Evolutionary conservation across 768 basidiomycete species (phyloP), one percentile per base, ranked within the genome.

Genomic region (Dioszegia hungarica): DNA sequence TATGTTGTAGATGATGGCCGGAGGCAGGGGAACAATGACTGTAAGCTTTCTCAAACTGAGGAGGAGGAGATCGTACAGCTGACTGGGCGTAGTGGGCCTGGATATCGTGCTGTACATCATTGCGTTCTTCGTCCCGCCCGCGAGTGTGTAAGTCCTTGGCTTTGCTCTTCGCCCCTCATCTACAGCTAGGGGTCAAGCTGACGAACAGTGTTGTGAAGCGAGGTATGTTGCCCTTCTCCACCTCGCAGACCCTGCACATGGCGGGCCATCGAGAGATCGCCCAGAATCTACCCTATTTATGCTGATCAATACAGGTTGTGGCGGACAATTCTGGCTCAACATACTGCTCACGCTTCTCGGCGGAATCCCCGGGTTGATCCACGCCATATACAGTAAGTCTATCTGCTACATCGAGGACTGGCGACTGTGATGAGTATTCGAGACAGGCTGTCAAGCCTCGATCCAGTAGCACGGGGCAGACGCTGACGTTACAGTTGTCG

Each of bases 271-370:
- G n/a, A n/a, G n/a, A n/a, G n/a, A n/a, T n/a, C n/a, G n/a, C n/a
- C n/a, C n/a, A n/a, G n/a, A n/a, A n/a, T n/a, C n/a, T n/a, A n/a
- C n/a, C n/a, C n/a, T n/a, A 39, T 17, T 17, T 15, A 20, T 25
- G 41, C 41, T 43, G 41, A 43, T 11, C 22, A 8, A 6, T 25
- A 10, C 22, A 51, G 49, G 49, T 17, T 51, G 49, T 24, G 49
- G 49, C 28, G 49, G 49, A 5, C 49, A 51, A n/a, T 51, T 51
- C 49, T 51, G 49, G 49, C 34, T 51, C 36, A 51, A 51, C 24
- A 9, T 51, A 1, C 2, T 51, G 24, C 31, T 51, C 10, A 38
- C 49, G 6, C 37, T 51, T 14, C 25, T 51, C 11, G 49, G 49
- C 8, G 20, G 20, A 14, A 8, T 49, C 19, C 47, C 47, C 19